These are phyloP conservation scores for Pterocarpus santalinus DNA, from an alignment of 306 rosid genomes.

Conservation along the genomic window DNA sequence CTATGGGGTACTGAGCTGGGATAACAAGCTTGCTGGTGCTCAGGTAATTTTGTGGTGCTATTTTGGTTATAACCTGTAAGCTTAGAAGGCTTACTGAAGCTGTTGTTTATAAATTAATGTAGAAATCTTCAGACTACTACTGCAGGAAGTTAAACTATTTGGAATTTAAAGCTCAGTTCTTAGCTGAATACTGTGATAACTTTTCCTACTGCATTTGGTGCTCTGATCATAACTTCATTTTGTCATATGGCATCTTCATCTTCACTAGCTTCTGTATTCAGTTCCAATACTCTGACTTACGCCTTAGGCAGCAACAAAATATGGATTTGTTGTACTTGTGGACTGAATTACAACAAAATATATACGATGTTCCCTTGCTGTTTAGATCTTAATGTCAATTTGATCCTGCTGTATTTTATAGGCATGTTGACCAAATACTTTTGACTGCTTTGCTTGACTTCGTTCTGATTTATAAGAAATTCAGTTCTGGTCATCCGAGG, in stretches of 20 bases:
- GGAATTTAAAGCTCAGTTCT: too few relatives aligned
- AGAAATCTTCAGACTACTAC: too few relatives aligned
- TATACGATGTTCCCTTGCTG: background rate
- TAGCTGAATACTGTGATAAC: too few relatives aligned
- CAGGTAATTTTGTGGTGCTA: slow-evolving; percentile 58
- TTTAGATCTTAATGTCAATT: background rate
- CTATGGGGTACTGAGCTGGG: slow-evolving; percentile 92
- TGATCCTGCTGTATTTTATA: background rate
- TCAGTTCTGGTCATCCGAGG: background rate
- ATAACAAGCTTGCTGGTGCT: slow-evolving; percentile 90
- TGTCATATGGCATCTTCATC: too few relatives aligned
- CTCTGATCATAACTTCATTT: too few relatives aligned
- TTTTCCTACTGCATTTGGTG: too few relatives aligned
- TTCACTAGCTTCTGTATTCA: too few relatives aligned
- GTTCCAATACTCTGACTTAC: too few relatives aligned
- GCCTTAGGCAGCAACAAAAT: too few relatives aligned
- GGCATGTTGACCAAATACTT: background rate
- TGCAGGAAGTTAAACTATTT: too few relatives aligned
- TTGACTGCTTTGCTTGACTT: background rate
- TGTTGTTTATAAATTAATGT: too few relatives aligned
- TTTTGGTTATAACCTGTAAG: background rate
- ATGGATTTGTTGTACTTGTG: background rate
- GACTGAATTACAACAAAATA: background rate
- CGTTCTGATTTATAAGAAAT: background rate
- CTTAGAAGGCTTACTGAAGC: too few relatives aligned